Evolutionary conservation across 139 green algal genomes (phyloP), one percentile per base, ranked within the genome.

Genomic region (Chlamydomonas incerta): DNA sequence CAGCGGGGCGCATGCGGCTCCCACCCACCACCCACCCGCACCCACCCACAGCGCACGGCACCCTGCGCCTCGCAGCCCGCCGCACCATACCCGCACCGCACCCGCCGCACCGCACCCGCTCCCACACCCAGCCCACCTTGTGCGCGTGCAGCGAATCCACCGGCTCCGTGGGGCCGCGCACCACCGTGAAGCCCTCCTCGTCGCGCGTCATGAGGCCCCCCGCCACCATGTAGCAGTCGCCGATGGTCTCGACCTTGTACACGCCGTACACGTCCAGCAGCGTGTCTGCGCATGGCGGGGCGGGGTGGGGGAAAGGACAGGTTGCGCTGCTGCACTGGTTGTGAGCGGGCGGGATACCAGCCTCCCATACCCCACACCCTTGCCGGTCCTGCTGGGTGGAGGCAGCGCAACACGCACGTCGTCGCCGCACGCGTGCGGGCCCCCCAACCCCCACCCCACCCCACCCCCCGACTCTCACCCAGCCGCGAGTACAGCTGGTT

Each of bases 101-200:
- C n/a, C n/a, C n/a, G n/a, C n/a, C n/a, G n/a, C n/a, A n/a, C n/a
- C n/a, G n/a, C n/a, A n/a, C n/a, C n/a, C n/a, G n/a, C n/a, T n/a
- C n/a, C n/a, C n/a, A n/a, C n/a, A n/a, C n/a, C n/a, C n/a, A n/a
- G n/a, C n/a, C n/a, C n/a, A n/a, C n/a, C 81, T 76, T 87, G 55
- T 57, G 34, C 31, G 81, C 71, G 50, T 87, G 81, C 68, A 87
- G 60, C 33, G 17, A 52, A 52, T 87, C 68, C 50, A 80, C 50
- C 10, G 35, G 26, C 41, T 41, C 81, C 31, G 80, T 41, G 10
- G 63, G 77, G 14, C 58, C 55, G 3, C 71, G 81, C 66, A 87
- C 76, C 28, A 62, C 62, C 62, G 37, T 72, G 76, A 83, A 83
- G 76, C 76, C 76, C 37, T 83, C 76, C 28, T 41, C 60, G 35